Percentiles rank a stretch among this genome's conserved stretches.
Conservation (phyloP, 31 red algal species). For the Odonthalia washingtoniensis region DNA sequence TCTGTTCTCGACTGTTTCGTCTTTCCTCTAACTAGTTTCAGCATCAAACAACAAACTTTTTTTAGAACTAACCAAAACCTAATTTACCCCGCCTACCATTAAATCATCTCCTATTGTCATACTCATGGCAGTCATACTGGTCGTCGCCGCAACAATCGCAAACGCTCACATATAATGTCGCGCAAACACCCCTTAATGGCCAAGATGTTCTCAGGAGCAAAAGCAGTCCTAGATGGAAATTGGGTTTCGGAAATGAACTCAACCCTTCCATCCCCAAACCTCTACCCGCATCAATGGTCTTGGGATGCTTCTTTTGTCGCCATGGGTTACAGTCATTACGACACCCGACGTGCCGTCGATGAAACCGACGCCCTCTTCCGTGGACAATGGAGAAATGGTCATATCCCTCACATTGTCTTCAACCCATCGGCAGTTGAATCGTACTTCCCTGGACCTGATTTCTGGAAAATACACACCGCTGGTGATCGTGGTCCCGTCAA, state of each 20-base stretch:
- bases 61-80: no score
- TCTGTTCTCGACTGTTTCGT: no score
- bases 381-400: slow-evolving; percentile 56
- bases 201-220: no score
- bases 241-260: slow-evolving; percentile 48
- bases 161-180: no score
- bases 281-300: slow-evolving; percentile 68
- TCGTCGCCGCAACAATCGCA: no score
- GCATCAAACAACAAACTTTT: no score
- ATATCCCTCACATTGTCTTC: slow-evolving; percentile 69
- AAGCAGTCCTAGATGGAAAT: no score
- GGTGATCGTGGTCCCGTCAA: slow-evolving; percentile 16
- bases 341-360: slow-evolving; percentile 46
- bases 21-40: no score
- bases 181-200: no score
- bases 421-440: slow-evolving; percentile 54
- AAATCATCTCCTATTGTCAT: no score
- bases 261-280: slow-evolving; percentile 55
- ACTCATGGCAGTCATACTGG: no score
- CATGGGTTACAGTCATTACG: slow-evolving; percentile 60
- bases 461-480: slow-evolving; percentile 54
- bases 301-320: slow-evolving; percentile 67
- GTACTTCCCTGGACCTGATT: slow-evolving; percentile 55
- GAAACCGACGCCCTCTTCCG: slow-evolving; percentile 57
- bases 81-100: no score